phyloP scores from a whole-genome alignment of 768 basidiomycete species.

The Trametes punicea region DNA sequence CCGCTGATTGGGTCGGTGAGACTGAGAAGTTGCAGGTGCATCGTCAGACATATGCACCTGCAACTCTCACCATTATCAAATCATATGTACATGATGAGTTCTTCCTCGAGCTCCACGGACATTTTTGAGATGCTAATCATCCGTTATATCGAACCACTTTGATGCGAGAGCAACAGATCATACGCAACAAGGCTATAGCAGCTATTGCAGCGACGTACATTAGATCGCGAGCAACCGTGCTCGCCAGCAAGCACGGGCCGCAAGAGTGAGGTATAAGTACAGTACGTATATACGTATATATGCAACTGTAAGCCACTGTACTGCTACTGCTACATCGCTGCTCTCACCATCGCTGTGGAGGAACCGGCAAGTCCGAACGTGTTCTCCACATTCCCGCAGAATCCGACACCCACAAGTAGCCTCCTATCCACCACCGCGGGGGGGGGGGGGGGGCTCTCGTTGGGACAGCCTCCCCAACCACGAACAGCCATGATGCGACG shows the following conservation, averaged over 20 bases:
- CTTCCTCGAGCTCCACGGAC: too few species aligned
- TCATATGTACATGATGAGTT: too few species aligned
- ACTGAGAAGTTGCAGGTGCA: too few species aligned
- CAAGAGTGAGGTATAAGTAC: constrained; percentile 10
- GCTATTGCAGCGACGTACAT: not conserved
- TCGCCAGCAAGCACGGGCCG: constrained; percentile 1
- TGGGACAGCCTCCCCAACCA: too few species aligned
- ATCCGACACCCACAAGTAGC: not conserved
- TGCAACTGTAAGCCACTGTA: not conserved
- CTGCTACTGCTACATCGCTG: not conserved
- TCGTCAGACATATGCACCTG: too few species aligned
- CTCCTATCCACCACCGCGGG: too few species aligned
- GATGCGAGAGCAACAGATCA: not conserved
- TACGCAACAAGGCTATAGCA: not conserved
- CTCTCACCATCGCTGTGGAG: too few species aligned
- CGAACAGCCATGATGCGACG: too few species aligned
- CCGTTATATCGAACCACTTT: not conserved
- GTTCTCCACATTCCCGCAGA: not conserved
- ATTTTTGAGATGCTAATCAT: too few species aligned
- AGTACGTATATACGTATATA: constrained; percentile 2
- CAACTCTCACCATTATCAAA: too few species aligned
- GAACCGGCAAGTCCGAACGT: constrained; percentile 1
- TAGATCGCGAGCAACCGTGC: not conserved
- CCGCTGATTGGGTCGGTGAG: too few species aligned
- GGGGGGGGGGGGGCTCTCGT: too few species aligned